Conservation (phyloP, 352 stramenopile genomes). For the Phytophthora cajani region DNA sequence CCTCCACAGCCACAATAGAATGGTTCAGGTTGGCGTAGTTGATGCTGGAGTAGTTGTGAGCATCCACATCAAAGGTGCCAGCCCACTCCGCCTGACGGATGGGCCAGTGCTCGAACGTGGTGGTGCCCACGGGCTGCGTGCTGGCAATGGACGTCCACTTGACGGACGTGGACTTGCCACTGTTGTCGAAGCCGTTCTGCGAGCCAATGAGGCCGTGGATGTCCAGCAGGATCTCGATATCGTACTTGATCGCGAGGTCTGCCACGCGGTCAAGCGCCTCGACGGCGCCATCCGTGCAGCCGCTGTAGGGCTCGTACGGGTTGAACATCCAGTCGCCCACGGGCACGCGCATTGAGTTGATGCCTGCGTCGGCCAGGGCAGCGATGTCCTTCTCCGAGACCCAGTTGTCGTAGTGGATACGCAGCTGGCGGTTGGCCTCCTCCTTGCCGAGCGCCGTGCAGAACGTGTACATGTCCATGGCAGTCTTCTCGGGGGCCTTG, state of each 20-base stretch:
- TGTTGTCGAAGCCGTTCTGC: conserved; percentile 98
- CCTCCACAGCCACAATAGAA: conserved; percentile 88
- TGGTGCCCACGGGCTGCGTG: conserved; percentile 81
- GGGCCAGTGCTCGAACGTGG: conserved; percentile 95
- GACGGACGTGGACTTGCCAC: conserved; percentile 85
- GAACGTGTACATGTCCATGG: conserved; percentile 95
- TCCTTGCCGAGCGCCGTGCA: conserved; percentile 82
- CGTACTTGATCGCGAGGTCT: conserved; percentile 88
- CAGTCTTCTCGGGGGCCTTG: conserved; percentile 84
- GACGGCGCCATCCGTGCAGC: conserved; percentile 92
- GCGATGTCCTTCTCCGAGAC: conserved; percentile 94
- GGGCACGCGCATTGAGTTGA: conserved; percentile 90
- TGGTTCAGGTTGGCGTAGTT: conserved; percentile 94
- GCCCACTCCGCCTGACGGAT: conserved; percentile 93
- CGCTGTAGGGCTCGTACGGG: conserved; percentile 93
- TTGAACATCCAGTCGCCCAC: conserved; percentile 97
- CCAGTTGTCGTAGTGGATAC: conserved; percentile 95
- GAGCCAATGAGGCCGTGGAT: conserved; percentile 93
- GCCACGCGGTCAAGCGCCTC: conserved; percentile 92
- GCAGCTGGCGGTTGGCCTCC: conserved; percentile 93
- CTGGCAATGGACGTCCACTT: conserved; percentile 91
- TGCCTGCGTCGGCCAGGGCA: conserved; percentile 74
- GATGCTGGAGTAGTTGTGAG: conserved; percentile 90
- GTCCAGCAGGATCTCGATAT: conserved; percentile 92
- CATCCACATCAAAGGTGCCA: conserved; percentile 89